phyloP scores from a whole-genome alignment of 139 green algal genomes.

The Pleodorina starrii region DNA sequence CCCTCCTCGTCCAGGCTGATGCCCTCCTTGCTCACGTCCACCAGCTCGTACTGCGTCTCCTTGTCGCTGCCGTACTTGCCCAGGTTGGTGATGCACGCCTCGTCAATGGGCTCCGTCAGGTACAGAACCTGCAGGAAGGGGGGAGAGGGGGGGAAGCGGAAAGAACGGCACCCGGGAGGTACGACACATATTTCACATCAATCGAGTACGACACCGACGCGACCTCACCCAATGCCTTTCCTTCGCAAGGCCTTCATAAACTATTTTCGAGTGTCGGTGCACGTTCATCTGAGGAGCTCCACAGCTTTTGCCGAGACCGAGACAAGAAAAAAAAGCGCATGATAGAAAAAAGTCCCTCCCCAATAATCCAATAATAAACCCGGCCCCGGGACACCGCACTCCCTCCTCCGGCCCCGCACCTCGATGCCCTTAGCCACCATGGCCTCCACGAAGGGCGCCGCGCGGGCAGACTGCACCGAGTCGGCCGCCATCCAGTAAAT shows the following conservation, averaged over 20 bases:
- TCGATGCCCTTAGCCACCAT: constrained; percentile 88
- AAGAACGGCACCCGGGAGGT: no score
- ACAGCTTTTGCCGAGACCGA: no score
- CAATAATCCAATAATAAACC: no score
- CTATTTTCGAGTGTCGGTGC: no score
- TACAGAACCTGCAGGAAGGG: constrained; percentile 82
- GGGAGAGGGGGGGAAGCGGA: background rate
- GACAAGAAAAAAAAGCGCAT: no score
- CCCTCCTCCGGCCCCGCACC: constrained; percentile 42
- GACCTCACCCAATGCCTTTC: no score
- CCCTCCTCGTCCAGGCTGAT: constrained; percentile 49
- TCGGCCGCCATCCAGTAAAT: constrained; percentile 95
- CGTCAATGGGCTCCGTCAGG: constrained; percentile 96
- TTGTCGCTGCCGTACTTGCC: constrained; percentile 85
- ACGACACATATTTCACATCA: no score
- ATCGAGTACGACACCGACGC: no score
- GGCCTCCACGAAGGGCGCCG: constrained; percentile 91
- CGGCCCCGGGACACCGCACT: no score
- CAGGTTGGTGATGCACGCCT: constrained; percentile 91
- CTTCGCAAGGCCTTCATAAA: no score
- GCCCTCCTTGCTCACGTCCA: constrained; percentile 96
- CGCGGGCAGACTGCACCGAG: constrained; percentile 65
- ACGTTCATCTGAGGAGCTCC: no score
- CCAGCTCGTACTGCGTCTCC: constrained; percentile 71
- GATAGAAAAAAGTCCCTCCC: no score